Base-by-base conservation (phyloP, 73 alveolate genomes). In the Blepharisma japonicum region DNA sequence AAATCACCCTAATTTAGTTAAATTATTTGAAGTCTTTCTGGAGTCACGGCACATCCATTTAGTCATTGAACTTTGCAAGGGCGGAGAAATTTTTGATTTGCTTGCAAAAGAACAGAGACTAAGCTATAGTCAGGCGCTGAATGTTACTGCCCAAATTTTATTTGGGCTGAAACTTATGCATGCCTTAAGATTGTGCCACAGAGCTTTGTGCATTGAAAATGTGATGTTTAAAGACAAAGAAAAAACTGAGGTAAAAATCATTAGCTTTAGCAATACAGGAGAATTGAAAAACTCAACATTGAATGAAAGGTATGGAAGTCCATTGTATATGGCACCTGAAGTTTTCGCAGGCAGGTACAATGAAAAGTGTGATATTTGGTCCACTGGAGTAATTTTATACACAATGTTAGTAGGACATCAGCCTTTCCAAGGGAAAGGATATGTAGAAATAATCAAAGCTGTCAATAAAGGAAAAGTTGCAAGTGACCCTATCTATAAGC, bases 281-380 rank as follows among this genome's bases (percentile, higher is more conserved):
- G 23, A 20, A n/a, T 53, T n/a, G 18, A 53, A 53, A 53, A 20
- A 53, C 23, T 53, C 3, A 0, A 53, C 32, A 20, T 14, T n/a
- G 23, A 3, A 0, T n/a, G 68, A 14, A 53, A 53, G 23, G 68
- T n/a, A 53, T 20, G 18, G 18, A 32, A 32, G 42, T 53, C 68
- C 68, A n/a, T 53, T 83, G 77, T 92, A 90, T 71, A 81, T 81
- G 42, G 84, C 88, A 4, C 88, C 88, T 8, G 88, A 81, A 32
- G 82, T 81, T 47, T 27, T 76, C 6, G 56, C 76, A 0, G 55
- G 79, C 0, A 48, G 47, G 39, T 80, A 80, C 79, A 84, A 80
- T 25, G 50, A 55, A 48, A 70, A 70, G 46, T 70, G 80, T 42
- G 89, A 81, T 53, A 51, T 81, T 38, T 81, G 89, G 80, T 55